Evolutionary conservation across 768 basidiomycete genomes (phyloP), one percentile per base, ranked within the genome.

Genomic region (Mycena metata): DNA sequence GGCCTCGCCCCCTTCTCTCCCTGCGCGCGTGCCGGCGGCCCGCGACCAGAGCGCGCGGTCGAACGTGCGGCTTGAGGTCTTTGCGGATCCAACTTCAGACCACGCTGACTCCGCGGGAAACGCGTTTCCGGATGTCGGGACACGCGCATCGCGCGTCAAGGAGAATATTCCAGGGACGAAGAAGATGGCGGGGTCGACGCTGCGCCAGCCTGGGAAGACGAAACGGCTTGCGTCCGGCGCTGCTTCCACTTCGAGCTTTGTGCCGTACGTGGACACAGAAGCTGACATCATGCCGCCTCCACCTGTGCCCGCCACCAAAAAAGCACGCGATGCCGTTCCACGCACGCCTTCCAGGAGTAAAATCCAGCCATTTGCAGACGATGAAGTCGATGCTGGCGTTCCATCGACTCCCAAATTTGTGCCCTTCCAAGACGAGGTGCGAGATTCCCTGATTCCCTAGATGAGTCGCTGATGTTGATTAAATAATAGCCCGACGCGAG

Each of bases 141-240:
- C 92, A 66, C 91, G 93, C 73, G 92, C 91, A 76, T 85, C 89
- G 6, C 86, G 93, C 59, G 83, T 93, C 72, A 95, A 94, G 72
- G 93, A 95, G 80, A 95, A 95, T 72, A 80, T 89, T 1, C 88
- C 87, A 10, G 91, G 91, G 76, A 86, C 88, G 35, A 86, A 87
- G 76, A 92, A 91, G 81, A 84, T 91, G 57, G 85, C 77, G 3
- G 93, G 92, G 13, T 85, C 91, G 63, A 92, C 86, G 33, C 67
- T 94, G 46, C 88, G 86, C 66, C 89, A 91, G 67, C 82, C 89
- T 19, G 89, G 90, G 30, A 83, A 83, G 66, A 75, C 87, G 30
- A 87, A 85, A 75, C 83, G 91, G 26, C 73, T 88, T 35, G 85
- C 82, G 26, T 86, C 83, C 36, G 77, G 73, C 64, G 73, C 73